Base-by-base conservation (phyloP, 208 protist genomes). In the Wallacemonas sp. region DNA sequence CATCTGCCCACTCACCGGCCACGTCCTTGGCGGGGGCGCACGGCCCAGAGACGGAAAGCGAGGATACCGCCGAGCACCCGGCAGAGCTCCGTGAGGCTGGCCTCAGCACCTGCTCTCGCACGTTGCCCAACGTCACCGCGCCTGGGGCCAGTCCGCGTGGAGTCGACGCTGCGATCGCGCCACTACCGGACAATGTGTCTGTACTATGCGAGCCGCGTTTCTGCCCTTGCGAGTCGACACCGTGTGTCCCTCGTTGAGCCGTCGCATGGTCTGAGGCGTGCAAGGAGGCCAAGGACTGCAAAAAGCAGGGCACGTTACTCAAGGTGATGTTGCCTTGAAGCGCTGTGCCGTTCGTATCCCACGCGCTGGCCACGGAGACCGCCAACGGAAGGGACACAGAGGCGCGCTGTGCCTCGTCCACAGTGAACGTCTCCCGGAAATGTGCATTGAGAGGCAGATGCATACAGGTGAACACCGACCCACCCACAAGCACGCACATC, bases 401-500 rank as follows among this genome's bases (percentile, higher is more conserved):
- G 26, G 46, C 42, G 42, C 42, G 11, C 36, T 41, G 36, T 17
- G 9, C 6, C 36, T 41, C 6, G 36, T 14, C 14, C 6, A 6
- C 14, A 14, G 36, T 14, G 36, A 41, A 41, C 36, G 36, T 17
- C 36, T 6, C 9, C 36, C 36, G 17, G 12, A 19, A 9, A 22
- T 19, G 44, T 19, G 5, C 26, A 31, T 6, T 5, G n/a, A 58
- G 28, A 11, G 51, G 31, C 8, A 34, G 28, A 19, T 58, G 51
- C 28, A 58, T 15, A n/a, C 15, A 27, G 8, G 51, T 39, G 51
- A 42, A 58, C n/a, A 58, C 30, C 15, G 14, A 24, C 9, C 28
- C 51, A 22, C 51, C 22, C 2, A 58, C 51, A 5, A 58, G 51
- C 12, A 58, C 14, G 24, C 51, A 58, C 15, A 58, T 31, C 30